These are phyloP conservation scores for Ophiostoma sp. DNA, from an alignment of 2,329 filamentous ascomycete species.

Conservation along the genomic window DNA sequence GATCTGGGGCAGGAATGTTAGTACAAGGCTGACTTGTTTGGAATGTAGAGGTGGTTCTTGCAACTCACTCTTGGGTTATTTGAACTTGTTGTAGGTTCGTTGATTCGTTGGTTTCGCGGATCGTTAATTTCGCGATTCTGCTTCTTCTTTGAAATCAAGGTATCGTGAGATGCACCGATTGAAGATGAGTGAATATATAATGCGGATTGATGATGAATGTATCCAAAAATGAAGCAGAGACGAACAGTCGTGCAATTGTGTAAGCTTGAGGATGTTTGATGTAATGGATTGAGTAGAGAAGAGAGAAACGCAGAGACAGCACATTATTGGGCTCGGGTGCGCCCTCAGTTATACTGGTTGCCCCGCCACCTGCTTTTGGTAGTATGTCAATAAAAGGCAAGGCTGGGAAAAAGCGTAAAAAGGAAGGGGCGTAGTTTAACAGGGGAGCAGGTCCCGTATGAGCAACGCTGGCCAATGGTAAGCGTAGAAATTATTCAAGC, in stretches of 20 bases:
- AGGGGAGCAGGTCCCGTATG: neutral
- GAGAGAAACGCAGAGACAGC: neutral
- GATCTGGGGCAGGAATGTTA: slow-evolving; percentile 6
- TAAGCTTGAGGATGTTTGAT: neutral
- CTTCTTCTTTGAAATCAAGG: neutral
- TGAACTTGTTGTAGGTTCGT: neutral
- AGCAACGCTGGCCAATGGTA: slow-evolving; percentile 13
- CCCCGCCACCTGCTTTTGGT: slow-evolving; percentile 28
- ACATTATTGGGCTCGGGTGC: neutral
- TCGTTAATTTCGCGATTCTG: neutral
- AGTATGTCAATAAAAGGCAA: slow-evolving; percentile 29
- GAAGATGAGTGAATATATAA: neutral
- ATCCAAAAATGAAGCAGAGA: slow-evolving; percentile 8
- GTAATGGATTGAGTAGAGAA: neutral
- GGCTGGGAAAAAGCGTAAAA: slow-evolving; percentile 24
- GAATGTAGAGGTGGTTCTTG: neutral
- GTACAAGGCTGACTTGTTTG: neutral
- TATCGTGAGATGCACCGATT: neutral
- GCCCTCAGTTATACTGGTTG: slow-evolving; percentile 27
- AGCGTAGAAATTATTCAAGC: neutral
- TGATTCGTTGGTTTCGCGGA: neutral
- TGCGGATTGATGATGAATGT: neutral
- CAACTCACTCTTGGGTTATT: neutral
- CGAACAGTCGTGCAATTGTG: neutral
- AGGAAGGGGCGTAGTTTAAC: slow-evolving; percentile 9